Evolutionary conservation across 139 green algal genomes (phyloP), one percentile per base, ranked within the genome.

Genomic region (Tetraselmis chui): DNA sequence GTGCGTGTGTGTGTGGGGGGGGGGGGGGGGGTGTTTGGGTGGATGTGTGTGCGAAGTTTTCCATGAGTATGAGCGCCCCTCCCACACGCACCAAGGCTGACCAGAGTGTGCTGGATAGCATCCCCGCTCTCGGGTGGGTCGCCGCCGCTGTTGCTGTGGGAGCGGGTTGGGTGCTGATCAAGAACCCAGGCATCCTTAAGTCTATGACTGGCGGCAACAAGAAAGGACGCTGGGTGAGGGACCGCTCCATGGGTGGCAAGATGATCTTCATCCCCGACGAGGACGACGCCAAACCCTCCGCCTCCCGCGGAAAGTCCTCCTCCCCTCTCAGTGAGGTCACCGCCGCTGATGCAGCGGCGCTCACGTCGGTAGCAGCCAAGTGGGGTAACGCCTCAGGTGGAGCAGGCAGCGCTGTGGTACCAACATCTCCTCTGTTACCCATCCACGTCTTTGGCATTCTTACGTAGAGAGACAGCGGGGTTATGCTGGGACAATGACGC

Each of bases 181-280:
- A 67, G 45, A 67, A 67, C 45, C 45, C 45, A 18, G 45, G 45
- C 11, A n/a, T n/a, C n/a, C 45, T 67, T 5, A 67, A 25, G 18
- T 5, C 11, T 18, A 67, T 67, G 45, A 18, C 11, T 18, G 45
- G 45, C 11, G 45, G 18, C 45, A 67, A 67, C 5, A 5, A 18
- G 11, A 67, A 67, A 18, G 87, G 87, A 1, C 77, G 76, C 31
- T 89, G 86, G 87, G 84, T 91, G 30, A 27, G 76, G 11, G 87
- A 91, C 77, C 78, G 87, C 23, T 89, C 84, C 1, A 30, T 91
- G 32, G 87, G 87, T 24, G 87, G 87, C 28, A 90, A 88, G 29
- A 82, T 86, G 83, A 76, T 91, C 11, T 31, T 67, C 45, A 67
- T 67, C 45, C 45, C 45, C 11, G 45, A 67, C 45, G 45, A 67